Conservation (phyloP, 1,284 basidiomycete genomes). For the Ganoderma lingzhi region DNA sequence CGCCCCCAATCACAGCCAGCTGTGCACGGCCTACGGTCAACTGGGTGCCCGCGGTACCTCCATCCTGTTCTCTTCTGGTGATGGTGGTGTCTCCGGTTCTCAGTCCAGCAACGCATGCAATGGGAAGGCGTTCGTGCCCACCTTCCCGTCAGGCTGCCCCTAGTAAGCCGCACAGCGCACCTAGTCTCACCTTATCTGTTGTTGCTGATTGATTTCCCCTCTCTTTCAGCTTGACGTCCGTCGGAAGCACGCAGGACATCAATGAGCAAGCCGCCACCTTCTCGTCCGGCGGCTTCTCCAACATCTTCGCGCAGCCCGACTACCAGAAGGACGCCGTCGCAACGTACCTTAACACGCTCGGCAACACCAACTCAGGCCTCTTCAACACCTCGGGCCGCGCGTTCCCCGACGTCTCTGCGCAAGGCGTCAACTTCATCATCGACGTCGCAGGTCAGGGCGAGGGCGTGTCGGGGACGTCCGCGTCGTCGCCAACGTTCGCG, state of each 20-base stretch:
- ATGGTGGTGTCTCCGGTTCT: constrained; percentile 67
- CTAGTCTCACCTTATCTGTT: constrained; percentile 50
- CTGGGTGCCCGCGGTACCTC: constrained; percentile 68
- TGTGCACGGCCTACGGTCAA: constrained; percentile 43
- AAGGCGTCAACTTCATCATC: constrained; percentile 58
- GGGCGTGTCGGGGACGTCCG: constrained; percentile 63
- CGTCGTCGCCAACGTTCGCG: constrained; percentile 50
- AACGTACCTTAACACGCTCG: constrained; percentile 51
- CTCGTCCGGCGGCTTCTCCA: constrained; percentile 73
- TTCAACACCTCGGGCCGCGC: constrained; percentile 55
- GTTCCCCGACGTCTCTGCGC: constrained; percentile 24
- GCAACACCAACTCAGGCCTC: constrained; percentile 58
- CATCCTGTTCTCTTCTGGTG: constrained; percentile 72
- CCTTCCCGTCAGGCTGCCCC: constrained; percentile 71
- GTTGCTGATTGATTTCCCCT: constrained; percentile 39
- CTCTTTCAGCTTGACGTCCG: constrained; percentile 66
- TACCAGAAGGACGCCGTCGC: constrained; percentile 58
- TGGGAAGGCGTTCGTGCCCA: constrained; percentile 62
- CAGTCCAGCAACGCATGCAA: constrained; percentile 56
- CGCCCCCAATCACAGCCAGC: constrained; percentile 17
- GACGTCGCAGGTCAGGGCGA: constrained; percentile 52
- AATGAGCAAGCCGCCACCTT: constrained; percentile 60
- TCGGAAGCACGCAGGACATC: constrained; percentile 60
- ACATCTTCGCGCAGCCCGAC: constrained; percentile 61
- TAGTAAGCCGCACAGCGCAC: constrained; percentile 37